phyloP scores from a whole-genome alignment of 169 alveolate genomes.

The Perkinsus marinus region DNA sequence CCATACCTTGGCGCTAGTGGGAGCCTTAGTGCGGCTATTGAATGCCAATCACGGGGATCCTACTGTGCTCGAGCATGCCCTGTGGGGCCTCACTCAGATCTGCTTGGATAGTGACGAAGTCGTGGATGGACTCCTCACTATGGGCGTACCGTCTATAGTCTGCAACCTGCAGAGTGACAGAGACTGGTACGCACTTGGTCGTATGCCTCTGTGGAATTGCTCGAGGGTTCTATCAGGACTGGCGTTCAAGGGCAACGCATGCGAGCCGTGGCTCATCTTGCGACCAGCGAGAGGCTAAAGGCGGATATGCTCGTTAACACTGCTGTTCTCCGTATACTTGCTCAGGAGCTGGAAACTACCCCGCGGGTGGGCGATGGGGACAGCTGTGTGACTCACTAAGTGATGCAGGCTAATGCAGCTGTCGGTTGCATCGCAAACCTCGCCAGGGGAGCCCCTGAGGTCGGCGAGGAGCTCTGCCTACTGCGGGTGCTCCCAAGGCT shows the following conservation, averaged over 20 bases:
- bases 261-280: not conserved
- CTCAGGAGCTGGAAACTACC: not conserved
- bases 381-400: not conserved
- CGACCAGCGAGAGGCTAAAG: not conserved
- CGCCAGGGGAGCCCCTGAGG: not conserved
- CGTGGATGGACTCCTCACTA: not conserved
- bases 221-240: not conserved
- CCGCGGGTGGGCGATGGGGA: too few relatives aligned
- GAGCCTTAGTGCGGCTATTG: not conserved
- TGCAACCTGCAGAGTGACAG: too few relatives aligned
- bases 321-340: not conserved
- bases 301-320: not conserved
- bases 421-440: not conserved
- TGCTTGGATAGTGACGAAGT: not conserved
- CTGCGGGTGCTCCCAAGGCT: not conserved
- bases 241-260: not conserved
- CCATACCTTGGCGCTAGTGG: not conserved
- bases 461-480: not conserved
- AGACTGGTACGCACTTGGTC: too few relatives aligned
- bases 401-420: too few relatives aligned
- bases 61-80: not conserved
- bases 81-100: not conserved
- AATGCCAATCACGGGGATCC: not conserved
- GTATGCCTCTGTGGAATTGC: too few relatives aligned
- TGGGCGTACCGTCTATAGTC: too few relatives aligned